Base-by-base conservation (phyloP, 768 basidiomycete species). In the Suillus paluster region DNA sequence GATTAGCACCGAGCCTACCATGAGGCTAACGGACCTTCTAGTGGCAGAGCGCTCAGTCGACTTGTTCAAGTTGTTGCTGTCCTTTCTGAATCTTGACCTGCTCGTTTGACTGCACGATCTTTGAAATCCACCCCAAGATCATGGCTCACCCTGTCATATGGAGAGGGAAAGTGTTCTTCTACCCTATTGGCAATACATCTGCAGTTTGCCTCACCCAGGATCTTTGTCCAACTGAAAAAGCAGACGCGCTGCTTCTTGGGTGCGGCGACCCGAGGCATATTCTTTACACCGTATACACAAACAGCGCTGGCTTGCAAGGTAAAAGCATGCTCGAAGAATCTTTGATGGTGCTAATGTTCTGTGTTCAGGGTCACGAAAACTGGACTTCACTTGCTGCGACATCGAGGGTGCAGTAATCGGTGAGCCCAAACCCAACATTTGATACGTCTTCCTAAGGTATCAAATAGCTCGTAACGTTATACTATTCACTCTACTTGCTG, bases 191-290 rank as follows among this genome's bases (percentile, higher is more conserved):
- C n/a, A n/a, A n/a, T n/a, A n/a, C n/a, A n/a, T n/a, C n/a, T n/a
- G n/a, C n/a, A n/a, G n/a, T n/a, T n/a, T 81, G 74, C 48, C 71
- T 88, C 19, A 81, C 82, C 5, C 73, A 81, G 58, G 75, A 80
- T 44, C 68, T 87, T 5, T 70, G 83, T 59, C 80, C 81, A 1
- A 85, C 84, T 63, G 69, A 78, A 57, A 57, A 71, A 19, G 84
- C 82, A 7, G 70, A 79, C 21, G 68, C 86, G 30, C 74, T 88
- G 3, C 77, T 86, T 17, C 73, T 86, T 30, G 86, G 81, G 30
- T 87, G 85, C 64, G 85, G 85, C 19, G 87, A 88, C 66, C 81
- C n/a, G n/a, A n/a, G n/a, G n/a, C n/a, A n/a, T n/a, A n/a, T n/a
- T n/a, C n/a, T n/a, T n/a, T n/a, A n/a, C n/a, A n/a, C n/a, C n/a